Conservation (phyloP, 2,329 filamentous ascomycete genomes). For the Orbilia javanica region DNA sequence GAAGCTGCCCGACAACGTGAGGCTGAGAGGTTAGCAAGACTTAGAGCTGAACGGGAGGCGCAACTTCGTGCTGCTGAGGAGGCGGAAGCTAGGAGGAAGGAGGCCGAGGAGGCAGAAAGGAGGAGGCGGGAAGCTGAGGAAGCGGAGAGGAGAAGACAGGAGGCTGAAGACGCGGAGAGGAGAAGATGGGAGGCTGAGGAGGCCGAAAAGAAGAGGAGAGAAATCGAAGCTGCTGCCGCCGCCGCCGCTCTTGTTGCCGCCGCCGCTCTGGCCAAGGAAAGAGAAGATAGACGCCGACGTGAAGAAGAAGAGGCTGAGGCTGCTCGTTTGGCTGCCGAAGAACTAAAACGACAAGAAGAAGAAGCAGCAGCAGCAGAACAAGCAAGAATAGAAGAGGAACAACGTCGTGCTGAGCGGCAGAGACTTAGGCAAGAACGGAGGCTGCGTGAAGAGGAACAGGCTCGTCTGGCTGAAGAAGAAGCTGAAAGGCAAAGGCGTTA, state of each 20-base stretch:
- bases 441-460: slow-evolving; percentile 33
- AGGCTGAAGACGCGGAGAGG: slow-evolving; percentile 18
- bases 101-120: slow-evolving; percentile 12
- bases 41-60: slow-evolving; percentile 34
- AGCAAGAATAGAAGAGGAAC: slow-evolving; percentile 37
- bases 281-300: slow-evolving; percentile 44
- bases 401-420: slow-evolving; percentile 42
- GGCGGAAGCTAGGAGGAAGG: slow-evolving; percentile 7
- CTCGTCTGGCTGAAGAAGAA: slow-evolving; percentile 20
- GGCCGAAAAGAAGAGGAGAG: slow-evolving; percentile 22
- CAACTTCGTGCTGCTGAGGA: slow-evolving; percentile 31
- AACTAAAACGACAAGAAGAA: slow-evolving; percentile 26
- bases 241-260: slow-evolving; percentile 23
- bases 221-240: slow-evolving; percentile 35
- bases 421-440: slow-evolving; percentile 45
- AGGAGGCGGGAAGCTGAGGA: slow-evolving; percentile 4
- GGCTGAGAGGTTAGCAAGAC: slow-evolving; percentile 29
- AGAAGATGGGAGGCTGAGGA: background rate
- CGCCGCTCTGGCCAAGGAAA: slow-evolving; percentile 32
- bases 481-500: slow-evolving; percentile 22
- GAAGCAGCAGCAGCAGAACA: slow-evolving; percentile 7
- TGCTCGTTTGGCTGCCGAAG: slow-evolving; percentile 28
- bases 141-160: slow-evolving; percentile 6
- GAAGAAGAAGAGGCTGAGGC: slow-evolving; percentile 54
- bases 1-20: slow-evolving; percentile 52